Conservation (phyloP, 306 rosid species). For the Rosa multiflora region DNA sequence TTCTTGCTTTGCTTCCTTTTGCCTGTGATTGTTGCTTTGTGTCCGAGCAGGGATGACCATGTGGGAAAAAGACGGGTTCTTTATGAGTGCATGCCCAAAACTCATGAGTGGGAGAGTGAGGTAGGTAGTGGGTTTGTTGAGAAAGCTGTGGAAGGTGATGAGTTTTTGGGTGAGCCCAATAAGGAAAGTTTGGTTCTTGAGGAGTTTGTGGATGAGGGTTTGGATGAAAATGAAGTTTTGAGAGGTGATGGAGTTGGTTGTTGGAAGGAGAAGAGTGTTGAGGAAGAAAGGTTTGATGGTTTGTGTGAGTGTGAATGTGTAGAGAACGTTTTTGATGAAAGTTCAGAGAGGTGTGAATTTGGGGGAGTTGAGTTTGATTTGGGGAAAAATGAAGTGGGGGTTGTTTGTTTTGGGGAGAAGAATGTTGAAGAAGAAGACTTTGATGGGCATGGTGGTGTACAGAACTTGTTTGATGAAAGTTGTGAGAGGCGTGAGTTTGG, state of each 20-base stretch:
- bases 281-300: constrained; percentile 14
- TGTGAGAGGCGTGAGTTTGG: constrained; percentile 9
- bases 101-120: constrained; percentile 30
- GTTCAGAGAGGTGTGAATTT: constrained; percentile 1
- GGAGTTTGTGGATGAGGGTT: constrained; percentile 18
- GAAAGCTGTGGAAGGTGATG: constrained; percentile 31
- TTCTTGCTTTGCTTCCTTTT: constrained; percentile 42
- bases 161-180: constrained; percentile 23
- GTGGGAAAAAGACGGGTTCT: constrained; percentile 6
- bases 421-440: constrained; percentile 11
- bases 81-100: constrained; percentile 22
- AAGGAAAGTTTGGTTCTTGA: constrained; percentile 23
- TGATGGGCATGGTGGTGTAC: constrained; percentile 5
- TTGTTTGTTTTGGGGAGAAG: background rate
- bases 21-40: constrained; percentile 33
- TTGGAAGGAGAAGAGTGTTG: constrained; percentile 10
- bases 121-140: constrained; percentile 31
- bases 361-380: background rate
- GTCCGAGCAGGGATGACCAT: constrained; percentile 18
- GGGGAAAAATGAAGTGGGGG: background rate
- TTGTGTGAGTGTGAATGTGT: background rate
- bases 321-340: constrained; percentile 26
- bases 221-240: background rate
- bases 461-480: constrained; percentile 6
- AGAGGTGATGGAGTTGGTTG: background rate